A percentile compares a stretch with the other conserved stretches of the same genome.
Conservation (phyloP, 2,329 filamentous ascomycete genomes). For the Fusarium sp. region DNA sequence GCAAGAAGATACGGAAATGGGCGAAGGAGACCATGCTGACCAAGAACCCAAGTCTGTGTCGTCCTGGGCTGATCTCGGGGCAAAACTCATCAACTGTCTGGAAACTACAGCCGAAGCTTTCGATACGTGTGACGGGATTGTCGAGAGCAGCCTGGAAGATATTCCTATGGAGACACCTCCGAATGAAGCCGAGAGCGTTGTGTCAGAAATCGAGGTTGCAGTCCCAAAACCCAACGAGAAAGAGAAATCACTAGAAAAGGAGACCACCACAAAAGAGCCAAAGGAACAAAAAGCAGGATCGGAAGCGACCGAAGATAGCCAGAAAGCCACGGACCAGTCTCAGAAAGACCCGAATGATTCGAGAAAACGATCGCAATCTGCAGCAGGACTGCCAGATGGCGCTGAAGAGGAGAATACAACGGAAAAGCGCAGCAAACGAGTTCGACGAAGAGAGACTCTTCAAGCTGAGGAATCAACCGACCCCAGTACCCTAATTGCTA, state of each 20-base stretch:
- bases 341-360: conserved; percentile 54
- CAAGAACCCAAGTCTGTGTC: conserved; percentile 32
- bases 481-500: conserved; percentile 62
- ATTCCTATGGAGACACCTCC: conserved; percentile 39
- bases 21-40: conserved; percentile 24
- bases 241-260: conserved; percentile 6
- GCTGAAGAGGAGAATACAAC: conserved; percentile 67
- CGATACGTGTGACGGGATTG: conserved; percentile 46
- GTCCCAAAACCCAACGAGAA: conserved; percentile 12
- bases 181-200: conserved; percentile 28
- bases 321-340: conserved; percentile 45
- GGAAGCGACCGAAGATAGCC: conserved; percentile 36
- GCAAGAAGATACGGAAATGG: conserved; percentile 34
- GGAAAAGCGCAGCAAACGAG: conserved; percentile 73
- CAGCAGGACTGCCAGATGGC: conserved; percentile 66
- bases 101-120: conserved; percentile 47
- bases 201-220: conserved; percentile 19
- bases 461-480: conserved; percentile 65
- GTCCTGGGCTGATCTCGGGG: conserved; percentile 52
- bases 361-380: conserved; percentile 72
- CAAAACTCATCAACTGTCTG: conserved; percentile 49
- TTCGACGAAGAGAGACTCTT: conserved; percentile 66
- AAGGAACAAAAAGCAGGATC: conserved; percentile 41
- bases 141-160: conserved; percentile 43
- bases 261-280: conserved; percentile 9